Evolutionary conservation across 306 rosid species (phyloP), one percentile per base, ranked within the genome.

Genomic region (Styphnolobium japonicum): DNA sequence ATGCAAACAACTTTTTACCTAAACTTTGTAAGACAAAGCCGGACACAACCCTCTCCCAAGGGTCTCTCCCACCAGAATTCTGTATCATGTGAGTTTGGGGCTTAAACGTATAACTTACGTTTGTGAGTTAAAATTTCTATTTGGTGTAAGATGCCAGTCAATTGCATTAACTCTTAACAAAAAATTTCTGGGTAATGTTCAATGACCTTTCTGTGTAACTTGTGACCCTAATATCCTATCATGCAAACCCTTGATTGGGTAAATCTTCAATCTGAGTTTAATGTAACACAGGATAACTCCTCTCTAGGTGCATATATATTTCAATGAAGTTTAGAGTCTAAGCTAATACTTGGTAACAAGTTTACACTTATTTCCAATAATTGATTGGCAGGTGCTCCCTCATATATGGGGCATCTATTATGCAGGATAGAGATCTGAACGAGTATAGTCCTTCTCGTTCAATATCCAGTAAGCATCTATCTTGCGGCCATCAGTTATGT

Each of bases 311-410:
- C 81, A 10, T 40, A 34, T 40, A 55, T 76, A 76, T 83, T 73
- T 73, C 76, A 43, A 48, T 72, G 81, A 72, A 73, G 71, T 80
- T 48, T 79, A 67, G 82, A 46, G 86, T 82, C 86, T 79, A 71
- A 81, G 63, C 67, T 83, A 75, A 83, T 85, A 76, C 76, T 86
- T 57, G 86, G 73, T 81, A 81, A 87, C 90, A 77, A 85, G 88
- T 94, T 94, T 91, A 85, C 94, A 87, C 95, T 92, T 92, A 92
- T 88, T 89, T 89, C 90, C 94, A 73, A 81, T 87, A 89, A 92
- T 90, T 95, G 98, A 95, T 95, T 95, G 92, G 98, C 98, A 95
- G 98, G 98, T 87, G 97, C 97, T 92, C 98, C 98, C 88, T 90
- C 88, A 70, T 87, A 69, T 83, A 80, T 86, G 97, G 98, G 97